Evolutionary conservation across 2,329 filamentous ascomycete genomes (phyloP).

Genomic region (Ampelomyces quisqualis): DNA sequence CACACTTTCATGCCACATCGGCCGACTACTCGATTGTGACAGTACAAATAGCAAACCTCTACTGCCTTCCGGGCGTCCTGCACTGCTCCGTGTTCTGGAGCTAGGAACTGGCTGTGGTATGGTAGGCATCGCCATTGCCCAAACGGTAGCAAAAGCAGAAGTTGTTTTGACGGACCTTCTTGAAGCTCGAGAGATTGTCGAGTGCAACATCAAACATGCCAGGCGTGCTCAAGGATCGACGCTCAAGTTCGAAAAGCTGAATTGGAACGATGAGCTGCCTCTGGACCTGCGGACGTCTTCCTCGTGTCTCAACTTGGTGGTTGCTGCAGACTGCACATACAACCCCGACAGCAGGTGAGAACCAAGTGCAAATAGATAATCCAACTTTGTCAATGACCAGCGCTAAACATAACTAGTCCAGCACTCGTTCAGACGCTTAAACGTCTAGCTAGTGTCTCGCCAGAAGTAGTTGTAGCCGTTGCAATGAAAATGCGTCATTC

Average conservation of each 20-base stretch:
- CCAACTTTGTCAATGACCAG: background rate
- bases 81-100: constrained; percentile 55
- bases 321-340: constrained; percentile 73
- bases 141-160: constrained; percentile 53
- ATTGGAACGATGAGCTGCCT: constrained; percentile 62
- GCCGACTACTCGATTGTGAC: constrained; percentile 42
- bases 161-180: constrained; percentile 66
- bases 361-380: too few relatives aligned
- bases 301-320: constrained; percentile 56
- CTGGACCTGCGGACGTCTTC: constrained; percentile 3
- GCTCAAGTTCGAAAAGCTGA: constrained; percentile 55
- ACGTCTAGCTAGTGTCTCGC: constrained; percentile 51
- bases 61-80: constrained; percentile 1
- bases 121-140: constrained; percentile 62
- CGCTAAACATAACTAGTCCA: constrained; percentile 47
- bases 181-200: constrained; percentile 62
- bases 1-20: constrained; percentile 56
- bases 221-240: constrained; percentile 47
- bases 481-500: constrained; percentile 68
- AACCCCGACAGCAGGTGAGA: constrained; percentile 60
- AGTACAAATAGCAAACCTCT: constrained; percentile 5
- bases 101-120: constrained; percentile 69
- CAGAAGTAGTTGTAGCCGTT: constrained; percentile 56
- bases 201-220: constrained; percentile 55
- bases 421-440: constrained; percentile 61